Evolutionary conservation across 148 eudicot species (phyloP).

Genomic region (Dianthus caryophyllus): DNA sequence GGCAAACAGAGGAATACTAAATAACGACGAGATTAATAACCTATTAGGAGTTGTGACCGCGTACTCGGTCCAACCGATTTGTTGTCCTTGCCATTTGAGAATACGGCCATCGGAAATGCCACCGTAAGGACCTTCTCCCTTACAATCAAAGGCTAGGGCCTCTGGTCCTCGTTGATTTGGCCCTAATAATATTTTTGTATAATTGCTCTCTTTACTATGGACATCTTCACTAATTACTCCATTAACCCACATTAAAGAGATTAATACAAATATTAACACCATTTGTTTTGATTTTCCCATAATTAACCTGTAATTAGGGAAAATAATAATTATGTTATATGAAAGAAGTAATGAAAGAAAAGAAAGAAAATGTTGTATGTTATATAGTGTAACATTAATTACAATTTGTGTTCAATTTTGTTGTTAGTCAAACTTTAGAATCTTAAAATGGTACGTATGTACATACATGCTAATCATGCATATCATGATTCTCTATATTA

Average conservation of each 20-base stretch:
- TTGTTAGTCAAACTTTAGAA: too few species aligned
- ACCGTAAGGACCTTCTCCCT: constrained; percentile 27
- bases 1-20: too few species aligned
- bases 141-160: constrained; percentile 22
- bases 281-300: neutral
- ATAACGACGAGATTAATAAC: neutral
- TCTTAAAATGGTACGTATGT: too few species aligned
- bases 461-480: too few species aligned
- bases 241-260: neutral
- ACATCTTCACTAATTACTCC: neutral
- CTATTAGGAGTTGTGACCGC: constrained; percentile 11
- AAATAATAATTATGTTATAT: too few species aligned
- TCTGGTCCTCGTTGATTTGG: neutral
- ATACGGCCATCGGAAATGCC: constrained; percentile 26
- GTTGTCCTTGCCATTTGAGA: constrained; percentile 12
- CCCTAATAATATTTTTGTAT: neutral
- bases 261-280: neutral
- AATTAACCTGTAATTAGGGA: too few species aligned
- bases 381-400: too few species aligned
- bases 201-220: neutral
- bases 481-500: too few species aligned
- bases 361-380: too few species aligned
- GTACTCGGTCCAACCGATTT: constrained; percentile 13
- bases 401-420: too few species aligned
- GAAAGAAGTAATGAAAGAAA: too few species aligned